A percentile compares a stretch with the other conserved stretches of the same genome.
Conservation (phyloP, 305 asterid species). For the Euphrasia arctica region DNA sequence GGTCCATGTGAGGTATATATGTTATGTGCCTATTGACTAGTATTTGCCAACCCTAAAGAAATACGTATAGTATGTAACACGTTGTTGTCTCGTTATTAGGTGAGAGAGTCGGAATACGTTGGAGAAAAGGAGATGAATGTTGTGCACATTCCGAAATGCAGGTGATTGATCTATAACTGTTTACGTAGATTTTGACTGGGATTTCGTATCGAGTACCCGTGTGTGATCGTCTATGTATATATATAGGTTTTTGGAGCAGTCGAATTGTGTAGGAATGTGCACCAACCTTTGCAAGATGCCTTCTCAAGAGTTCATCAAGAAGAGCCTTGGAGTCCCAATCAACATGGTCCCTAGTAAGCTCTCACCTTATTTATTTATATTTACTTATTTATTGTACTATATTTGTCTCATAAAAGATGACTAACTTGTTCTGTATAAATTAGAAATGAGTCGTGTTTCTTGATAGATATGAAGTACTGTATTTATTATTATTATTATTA, state of each 20-base stretch:
- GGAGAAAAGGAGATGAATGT: constrained; percentile 75
- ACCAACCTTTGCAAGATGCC: constrained; percentile 94
- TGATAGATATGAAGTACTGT: too few species aligned
- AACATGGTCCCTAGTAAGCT: constrained; percentile 92
- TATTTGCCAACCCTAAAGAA: not conserved
- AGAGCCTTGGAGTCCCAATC: constrained; percentile 69
- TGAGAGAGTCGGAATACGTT: constrained; percentile 60
- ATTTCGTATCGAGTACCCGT: too few species aligned
- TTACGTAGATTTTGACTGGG: too few species aligned
- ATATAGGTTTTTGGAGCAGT: constrained; percentile 78
- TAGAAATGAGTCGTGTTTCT: too few species aligned
- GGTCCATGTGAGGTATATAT: constrained; percentile 61
- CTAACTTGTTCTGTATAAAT: too few species aligned
- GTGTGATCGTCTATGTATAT: too few species aligned
- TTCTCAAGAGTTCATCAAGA: constrained; percentile 76
- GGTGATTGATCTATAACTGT: constrained; percentile 34
- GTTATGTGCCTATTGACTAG: not conserved
- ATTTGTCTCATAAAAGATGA: too few species aligned
- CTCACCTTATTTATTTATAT: not conserved
- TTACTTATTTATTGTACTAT: too few species aligned
- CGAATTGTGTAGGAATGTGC: constrained; percentile 96
- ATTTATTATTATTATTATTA: too few species aligned
- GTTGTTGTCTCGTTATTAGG: constrained; percentile 37
- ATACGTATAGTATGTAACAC: not conserved
- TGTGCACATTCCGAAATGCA: constrained; percentile 87